Conservation (phyloP, 1,139 yeast species). For the Yamadazyma taylorii region DNA sequence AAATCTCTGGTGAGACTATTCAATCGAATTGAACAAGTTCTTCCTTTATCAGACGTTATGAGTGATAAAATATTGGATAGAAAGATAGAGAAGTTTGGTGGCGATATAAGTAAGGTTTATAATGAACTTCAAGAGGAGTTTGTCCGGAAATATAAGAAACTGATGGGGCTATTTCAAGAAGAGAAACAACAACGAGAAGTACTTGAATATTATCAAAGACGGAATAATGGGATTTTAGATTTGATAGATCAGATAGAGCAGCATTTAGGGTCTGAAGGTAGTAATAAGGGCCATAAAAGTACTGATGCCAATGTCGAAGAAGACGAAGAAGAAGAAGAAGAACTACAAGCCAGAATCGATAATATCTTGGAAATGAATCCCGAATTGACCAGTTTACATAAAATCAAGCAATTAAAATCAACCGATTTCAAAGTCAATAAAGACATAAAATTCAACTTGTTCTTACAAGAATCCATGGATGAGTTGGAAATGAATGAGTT, state of each 20-base stretch:
- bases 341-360: constrained; percentile 21
- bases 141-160: constrained; percentile 10
- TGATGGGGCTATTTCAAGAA: constrained; percentile 24
- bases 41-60: too few relatives aligned
- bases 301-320: too few relatives aligned
- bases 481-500: constrained; percentile 43
- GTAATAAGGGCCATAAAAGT: constrained; percentile 21
- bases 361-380: constrained; percentile 26
- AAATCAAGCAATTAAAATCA: constrained; percentile 4
- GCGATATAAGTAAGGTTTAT: constrained; percentile 16
- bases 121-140: constrained; percentile 15
- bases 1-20: too few relatives aligned
- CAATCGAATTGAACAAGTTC: too few relatives aligned
- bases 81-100: constrained; percentile 11
- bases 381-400: constrained; percentile 17
- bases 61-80: constrained; percentile 10
- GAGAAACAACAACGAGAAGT: constrained; percentile 39
- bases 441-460: constrained; percentile 11
- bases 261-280: too few relatives aligned
- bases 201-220: constrained; percentile 33
- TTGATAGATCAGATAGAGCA: constrained; percentile 22
- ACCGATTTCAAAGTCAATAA: constrained; percentile 2
- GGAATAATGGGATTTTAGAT: constrained; percentile 40
- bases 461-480: constrained; percentile 33
- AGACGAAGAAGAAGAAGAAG: constrained; percentile 9